Conservation (phyloP, 176 grass and related monocot species). For the Thalia dealbata region DNA sequence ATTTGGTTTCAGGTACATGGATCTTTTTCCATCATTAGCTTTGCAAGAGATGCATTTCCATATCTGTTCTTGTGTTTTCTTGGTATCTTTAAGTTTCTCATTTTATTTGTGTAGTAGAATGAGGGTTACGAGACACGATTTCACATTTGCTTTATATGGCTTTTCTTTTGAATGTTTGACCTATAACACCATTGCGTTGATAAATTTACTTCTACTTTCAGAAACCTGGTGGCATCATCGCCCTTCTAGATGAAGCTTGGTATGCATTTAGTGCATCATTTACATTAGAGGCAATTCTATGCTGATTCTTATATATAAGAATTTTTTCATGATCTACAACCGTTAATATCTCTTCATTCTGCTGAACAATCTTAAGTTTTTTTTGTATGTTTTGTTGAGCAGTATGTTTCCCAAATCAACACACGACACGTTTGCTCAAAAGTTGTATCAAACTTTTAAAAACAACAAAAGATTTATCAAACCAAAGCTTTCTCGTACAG, state of each 20-base stretch:
- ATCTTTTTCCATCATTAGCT: too few species aligned
- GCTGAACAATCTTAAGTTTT: neutral
- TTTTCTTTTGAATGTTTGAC: neutral
- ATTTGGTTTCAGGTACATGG: too few species aligned
- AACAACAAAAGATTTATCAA: slow-evolving; percentile 80
- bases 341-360: neutral
- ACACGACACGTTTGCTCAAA: slow-evolving; percentile 93
- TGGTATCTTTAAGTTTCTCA: neutral
- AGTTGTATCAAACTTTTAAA: slow-evolving; percentile 83
- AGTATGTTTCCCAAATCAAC: slow-evolving; percentile 99
- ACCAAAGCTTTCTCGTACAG: slow-evolving; percentile 89
- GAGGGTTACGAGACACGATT: neutral
- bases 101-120: neutral
- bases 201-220: slow-evolving; percentile 34
- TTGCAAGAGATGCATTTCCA: neutral
- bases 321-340: neutral
- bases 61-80: neutral
- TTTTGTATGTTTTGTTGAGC: slow-evolving; percentile 2
- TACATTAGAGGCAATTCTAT: neutral
- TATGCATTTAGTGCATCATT: slow-evolving; percentile 30
- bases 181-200: slow-evolving; percentile 3
- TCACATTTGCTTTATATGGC: neutral
- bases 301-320: neutral
- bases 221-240: slow-evolving; percentile 90
- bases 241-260: slow-evolving; percentile 98